Percentiles rank a stretch among this genome's conserved stretches.
These are phyloP conservation scores for Penicillium expansum DNA, from an alignment of 2,329 filamentous ascomycete species.

Conservation along the genomic window DNA sequence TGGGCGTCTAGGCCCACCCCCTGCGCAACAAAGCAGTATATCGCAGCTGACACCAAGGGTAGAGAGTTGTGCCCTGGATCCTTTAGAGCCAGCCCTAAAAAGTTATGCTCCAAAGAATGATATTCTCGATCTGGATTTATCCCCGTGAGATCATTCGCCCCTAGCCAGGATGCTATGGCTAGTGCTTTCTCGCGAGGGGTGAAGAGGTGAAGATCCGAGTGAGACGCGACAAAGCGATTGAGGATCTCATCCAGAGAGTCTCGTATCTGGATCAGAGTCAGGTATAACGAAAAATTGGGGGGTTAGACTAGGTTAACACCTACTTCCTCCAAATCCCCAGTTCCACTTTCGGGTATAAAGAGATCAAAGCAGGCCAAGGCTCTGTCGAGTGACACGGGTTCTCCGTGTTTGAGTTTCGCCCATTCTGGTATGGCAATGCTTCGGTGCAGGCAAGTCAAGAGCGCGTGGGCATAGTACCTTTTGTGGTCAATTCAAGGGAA, in stretches of 20 bases:
- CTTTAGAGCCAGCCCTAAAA: constrained; percentile 77
- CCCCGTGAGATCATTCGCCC: constrained; percentile 66
- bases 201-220: constrained; percentile 54
- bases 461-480: constrained; percentile 71
- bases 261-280: constrained; percentile 52
- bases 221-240: constrained; percentile 52
- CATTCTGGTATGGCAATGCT: constrained; percentile 75
- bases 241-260: constrained; percentile 65
- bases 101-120: constrained; percentile 78
- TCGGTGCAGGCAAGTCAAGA: constrained; percentile 77
- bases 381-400: constrained; percentile 63
- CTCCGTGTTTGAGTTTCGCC: constrained; percentile 55
- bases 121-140: constrained; percentile 68
- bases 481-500: constrained; percentile 9
- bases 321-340: constrained; percentile 72
- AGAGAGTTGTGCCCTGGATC: constrained; percentile 73
- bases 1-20: constrained; percentile 72
- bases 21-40: constrained; percentile 77
- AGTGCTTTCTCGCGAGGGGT: constrained; percentile 67
- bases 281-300: not conserved
- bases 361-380: constrained; percentile 83
- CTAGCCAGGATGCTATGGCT: constrained; percentile 67
- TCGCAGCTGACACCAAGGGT: constrained; percentile 80
- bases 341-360: constrained; percentile 73
- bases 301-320: constrained; percentile 19